A percentile compares a stretch with the other conserved stretches of the same genome.
Evolutionary conservation across 2,329 filamentous ascomycete genomes (phyloP).

Genomic region (Leptosphaerulina australis): DNA sequence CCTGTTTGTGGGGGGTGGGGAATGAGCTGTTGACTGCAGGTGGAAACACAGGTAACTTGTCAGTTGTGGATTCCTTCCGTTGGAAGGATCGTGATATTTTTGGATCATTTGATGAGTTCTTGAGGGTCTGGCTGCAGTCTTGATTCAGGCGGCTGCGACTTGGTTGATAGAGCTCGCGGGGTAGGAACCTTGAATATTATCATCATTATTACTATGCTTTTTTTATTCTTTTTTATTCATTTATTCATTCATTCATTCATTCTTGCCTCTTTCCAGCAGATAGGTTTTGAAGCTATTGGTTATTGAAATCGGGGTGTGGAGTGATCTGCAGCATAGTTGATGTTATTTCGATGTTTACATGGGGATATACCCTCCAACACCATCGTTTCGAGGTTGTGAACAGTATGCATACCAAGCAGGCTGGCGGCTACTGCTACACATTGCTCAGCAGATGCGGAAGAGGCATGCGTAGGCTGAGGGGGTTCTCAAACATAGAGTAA

Average conservation of each 20-base stretch:
- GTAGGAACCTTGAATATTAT: no score
- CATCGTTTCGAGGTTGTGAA: background rate
- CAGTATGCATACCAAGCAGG: background rate
- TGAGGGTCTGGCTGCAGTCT: background rate
- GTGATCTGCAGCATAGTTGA: background rate
- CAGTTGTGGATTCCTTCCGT: background rate
- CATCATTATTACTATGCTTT: no score
- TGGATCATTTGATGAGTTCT: background rate
- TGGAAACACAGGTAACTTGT: background rate
- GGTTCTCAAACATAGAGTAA: slow-evolving; percentile 16
- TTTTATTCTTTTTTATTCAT: no score
- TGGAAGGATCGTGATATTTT: background rate
- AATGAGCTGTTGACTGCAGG: slow-evolving; percentile 1
- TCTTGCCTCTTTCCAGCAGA: background rate
- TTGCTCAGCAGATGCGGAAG: background rate
- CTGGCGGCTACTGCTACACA: slow-evolving; percentile 2
- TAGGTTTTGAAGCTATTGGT: background rate
- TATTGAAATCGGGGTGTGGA: background rate
- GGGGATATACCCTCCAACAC: background rate
- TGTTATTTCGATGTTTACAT: background rate
- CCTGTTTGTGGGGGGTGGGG: slow-evolving; percentile 7
- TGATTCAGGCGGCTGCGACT: no score
- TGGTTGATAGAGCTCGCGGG: no score
- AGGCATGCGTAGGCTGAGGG: background rate
- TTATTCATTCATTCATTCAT: no score